Evolutionary conservation across 2,329 filamentous ascomycete genomes (phyloP), one percentile per base, ranked within the genome.

Genomic region (Podosphaera xanthii): DNA sequence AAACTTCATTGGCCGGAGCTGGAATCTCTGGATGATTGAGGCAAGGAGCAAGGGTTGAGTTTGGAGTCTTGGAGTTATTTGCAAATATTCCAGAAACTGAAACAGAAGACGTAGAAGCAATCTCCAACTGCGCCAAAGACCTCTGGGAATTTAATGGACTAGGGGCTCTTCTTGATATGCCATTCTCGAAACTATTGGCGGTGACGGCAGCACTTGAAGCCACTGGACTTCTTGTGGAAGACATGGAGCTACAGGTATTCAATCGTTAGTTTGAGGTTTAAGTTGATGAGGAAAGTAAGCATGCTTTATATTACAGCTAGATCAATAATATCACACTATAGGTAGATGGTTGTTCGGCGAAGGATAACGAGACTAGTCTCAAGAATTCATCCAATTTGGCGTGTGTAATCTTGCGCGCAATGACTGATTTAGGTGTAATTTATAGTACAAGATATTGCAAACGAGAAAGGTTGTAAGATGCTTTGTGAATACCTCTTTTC

Each of bases 171-270:
- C 30, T 38, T 1, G n/a, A 62, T 30, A 58, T 62, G 14, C 65
- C 64, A 57, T 59, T 62, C n/a, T 83, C 79, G 59, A 78, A 78
- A 30, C 76, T 76, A 67, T 75, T 75, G 30, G 72, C 72, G 58
- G 79, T 81, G 22, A 73, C 72, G 38, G 76, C 73, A 22, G 77
- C 76, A 62, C 76, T 77, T 59, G 73, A 69, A 35, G 75, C 72
- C 53, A 77, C 77, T 58, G 67, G 66, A 46, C 66, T 67, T 60
- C 67, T 63, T 3, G 75, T 78, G 4, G 83, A 85, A 52, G 79
- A 78, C 33, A 85, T 71, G 38, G 84, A 87, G 67, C 86, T 61
- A 84, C 77, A 33, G 85, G 89, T 68, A 85, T 75, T 57, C 22
- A 36, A 53, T 34, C 30, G 31, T 53, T 53, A 14, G 33, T 53